Evolutionary conservation across 768 basidiomycete genomes (phyloP).

Genomic region (Rhodotorula toruloides): DNA sequence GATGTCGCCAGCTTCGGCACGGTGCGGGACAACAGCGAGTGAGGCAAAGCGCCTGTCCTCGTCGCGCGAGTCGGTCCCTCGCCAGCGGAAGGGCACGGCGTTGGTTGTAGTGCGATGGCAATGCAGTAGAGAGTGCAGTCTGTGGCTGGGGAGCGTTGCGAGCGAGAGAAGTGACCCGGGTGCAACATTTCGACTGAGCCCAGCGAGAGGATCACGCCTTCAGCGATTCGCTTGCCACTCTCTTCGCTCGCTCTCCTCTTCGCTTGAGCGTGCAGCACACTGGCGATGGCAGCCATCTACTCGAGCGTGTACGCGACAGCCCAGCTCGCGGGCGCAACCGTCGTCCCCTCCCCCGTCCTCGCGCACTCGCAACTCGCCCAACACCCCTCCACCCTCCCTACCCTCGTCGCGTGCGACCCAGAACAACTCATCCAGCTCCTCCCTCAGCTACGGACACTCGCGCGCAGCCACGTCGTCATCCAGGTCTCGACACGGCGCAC

Average conservation of each 20-base stretch:
- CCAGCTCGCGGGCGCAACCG: constrained; percentile 12
- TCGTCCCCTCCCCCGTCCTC: constrained; percentile 29
- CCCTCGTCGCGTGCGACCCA: constrained; percentile 27
- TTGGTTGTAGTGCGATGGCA: too few relatives aligned
- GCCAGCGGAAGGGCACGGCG: too few relatives aligned
- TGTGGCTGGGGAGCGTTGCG: too few relatives aligned
- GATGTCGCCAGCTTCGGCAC: too few relatives aligned
- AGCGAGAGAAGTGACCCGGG: too few relatives aligned
- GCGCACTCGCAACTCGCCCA: constrained; percentile 11
- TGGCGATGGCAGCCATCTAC: constrained; percentile 20
- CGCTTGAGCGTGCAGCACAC: background rate
- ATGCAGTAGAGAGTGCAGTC: too few relatives aligned
- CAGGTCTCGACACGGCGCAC: constrained; percentile 59
- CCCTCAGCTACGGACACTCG: constrained; percentile 53
- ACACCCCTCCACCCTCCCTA: constrained; percentile 1
- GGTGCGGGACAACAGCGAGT: too few relatives aligned
- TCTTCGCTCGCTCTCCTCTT: background rate
- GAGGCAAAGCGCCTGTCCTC: too few relatives aligned
- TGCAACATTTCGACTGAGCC: too few relatives aligned
- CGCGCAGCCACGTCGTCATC: constrained; percentile 61
- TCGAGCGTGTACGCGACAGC: constrained; percentile 9
- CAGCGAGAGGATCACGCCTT: too few relatives aligned
- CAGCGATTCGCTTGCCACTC: too few relatives aligned
- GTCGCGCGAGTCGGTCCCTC: too few relatives aligned
- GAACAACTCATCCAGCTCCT: constrained; percentile 30